Evolutionary conservation across 148 eudicot species (phyloP).

Genomic region (Rhododendron ferrugineum): DNA sequence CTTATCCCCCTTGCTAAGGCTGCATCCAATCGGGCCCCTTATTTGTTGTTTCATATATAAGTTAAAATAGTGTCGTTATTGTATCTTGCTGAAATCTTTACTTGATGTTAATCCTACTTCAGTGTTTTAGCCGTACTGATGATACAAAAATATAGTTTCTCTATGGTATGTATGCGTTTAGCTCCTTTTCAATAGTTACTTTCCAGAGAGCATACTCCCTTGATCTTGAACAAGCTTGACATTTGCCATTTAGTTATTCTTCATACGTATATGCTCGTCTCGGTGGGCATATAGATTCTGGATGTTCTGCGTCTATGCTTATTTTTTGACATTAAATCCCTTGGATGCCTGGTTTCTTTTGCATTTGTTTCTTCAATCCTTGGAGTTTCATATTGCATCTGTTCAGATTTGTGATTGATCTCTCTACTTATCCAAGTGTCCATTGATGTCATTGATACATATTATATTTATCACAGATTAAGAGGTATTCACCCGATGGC

Average conservation of each 20-base stretch:
- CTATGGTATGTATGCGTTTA: background rate
- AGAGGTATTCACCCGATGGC: constrained; percentile 27
- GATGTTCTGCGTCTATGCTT: background rate
- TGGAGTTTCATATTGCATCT: background rate
- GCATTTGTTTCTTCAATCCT: background rate
- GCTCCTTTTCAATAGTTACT: background rate
- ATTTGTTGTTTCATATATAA: background rate
- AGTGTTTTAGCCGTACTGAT: background rate
- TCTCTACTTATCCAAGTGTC: background rate
- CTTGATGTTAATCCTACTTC: background rate
- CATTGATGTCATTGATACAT: background rate
- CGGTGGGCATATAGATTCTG: background rate
- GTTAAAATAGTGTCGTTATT: background rate
- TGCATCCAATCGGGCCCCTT: no score
- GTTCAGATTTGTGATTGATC: background rate
- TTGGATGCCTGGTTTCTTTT: background rate
- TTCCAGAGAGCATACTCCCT: background rate
- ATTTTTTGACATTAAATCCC: background rate
- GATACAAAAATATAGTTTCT: background rate
- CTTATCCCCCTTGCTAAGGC: no score
- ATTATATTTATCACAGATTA: constrained; percentile 2
- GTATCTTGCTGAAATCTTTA: background rate
- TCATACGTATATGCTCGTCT: background rate
- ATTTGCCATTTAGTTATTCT: background rate
- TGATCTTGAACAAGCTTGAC: background rate